Percentiles rank a stretch among this genome's conserved stretches.
Conservation (phyloP, 1,284 basidiomycete species). For the Heterobasidion occidentale region DNA sequence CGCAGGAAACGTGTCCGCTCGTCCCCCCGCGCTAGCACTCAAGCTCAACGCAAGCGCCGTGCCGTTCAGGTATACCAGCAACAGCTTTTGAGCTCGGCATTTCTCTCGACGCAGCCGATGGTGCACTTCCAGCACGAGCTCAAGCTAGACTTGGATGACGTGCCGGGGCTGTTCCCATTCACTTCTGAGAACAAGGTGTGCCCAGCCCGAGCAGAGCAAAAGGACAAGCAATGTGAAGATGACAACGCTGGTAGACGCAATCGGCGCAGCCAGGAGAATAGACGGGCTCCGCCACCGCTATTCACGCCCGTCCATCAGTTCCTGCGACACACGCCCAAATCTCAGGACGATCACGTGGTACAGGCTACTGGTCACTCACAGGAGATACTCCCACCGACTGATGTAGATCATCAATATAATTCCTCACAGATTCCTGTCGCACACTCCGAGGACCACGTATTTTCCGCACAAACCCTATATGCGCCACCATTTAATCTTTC, state of each 20-base stretch:
- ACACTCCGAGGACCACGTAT: background rate
- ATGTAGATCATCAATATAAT: background rate
- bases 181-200: background rate
- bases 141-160: background rate
- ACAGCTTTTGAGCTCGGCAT: background rate
- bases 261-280: background rate
- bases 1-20: background rate
- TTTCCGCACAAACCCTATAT: background rate
- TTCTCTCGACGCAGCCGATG: background rate
- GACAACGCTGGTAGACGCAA: background rate
- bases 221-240: background rate
- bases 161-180: background rate
- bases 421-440: background rate
- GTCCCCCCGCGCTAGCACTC: background rate
- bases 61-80: background rate
- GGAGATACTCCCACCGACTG: background rate
- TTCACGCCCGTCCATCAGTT: background rate
- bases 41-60: background rate
- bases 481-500: background rate
- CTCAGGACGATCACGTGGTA: background rate
- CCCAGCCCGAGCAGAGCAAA: background rate
- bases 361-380: background rate
- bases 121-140: background rate
- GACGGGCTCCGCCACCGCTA: background rate
- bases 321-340: background rate